Conservation (phyloP, 2,329 filamentous ascomycete genomes). For the Fusarium sp. region DNA sequence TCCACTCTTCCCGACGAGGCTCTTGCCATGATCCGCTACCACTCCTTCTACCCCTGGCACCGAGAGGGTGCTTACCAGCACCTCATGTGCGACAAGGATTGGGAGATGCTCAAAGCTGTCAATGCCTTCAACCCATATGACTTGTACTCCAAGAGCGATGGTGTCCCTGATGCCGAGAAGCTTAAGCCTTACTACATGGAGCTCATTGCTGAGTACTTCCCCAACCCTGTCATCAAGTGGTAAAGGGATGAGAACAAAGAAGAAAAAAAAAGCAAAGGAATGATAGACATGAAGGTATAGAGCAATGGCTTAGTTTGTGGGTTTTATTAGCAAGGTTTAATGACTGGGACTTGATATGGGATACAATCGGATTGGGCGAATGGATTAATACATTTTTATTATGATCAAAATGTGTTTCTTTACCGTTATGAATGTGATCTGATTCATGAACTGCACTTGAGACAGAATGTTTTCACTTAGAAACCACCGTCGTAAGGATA, state of each 20-base stretch:
- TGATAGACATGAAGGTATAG: slow-evolving; percentile 1
- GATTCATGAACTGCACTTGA: too few relatives aligned
- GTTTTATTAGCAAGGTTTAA: slow-evolving; percentile 2
- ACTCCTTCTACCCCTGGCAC: slow-evolving; percentile 95
- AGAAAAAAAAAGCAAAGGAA: neutral
- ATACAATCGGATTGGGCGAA: slow-evolving; percentile 23
- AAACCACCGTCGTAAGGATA: too few relatives aligned
- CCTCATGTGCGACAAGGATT: slow-evolving; percentile 86
- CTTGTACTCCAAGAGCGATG: slow-evolving; percentile 91
- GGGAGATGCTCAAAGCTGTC: slow-evolving; percentile 82
- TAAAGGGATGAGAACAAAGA: slow-evolving; percentile 29
- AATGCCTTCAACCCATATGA: slow-evolving; percentile 92
- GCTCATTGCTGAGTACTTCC: slow-evolving; percentile 58
- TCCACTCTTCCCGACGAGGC: slow-evolving; percentile 81
- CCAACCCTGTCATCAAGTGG: slow-evolving; percentile 54
- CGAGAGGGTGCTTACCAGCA: slow-evolving; percentile 80
- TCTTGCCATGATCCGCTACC: slow-evolving; percentile 92
- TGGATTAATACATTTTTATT: slow-evolving; percentile 24
- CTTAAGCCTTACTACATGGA: slow-evolving; percentile 69
- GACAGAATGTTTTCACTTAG: neutral
- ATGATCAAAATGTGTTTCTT: neutral
- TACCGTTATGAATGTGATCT: neutral
- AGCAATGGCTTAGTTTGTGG: slow-evolving; percentile 11
- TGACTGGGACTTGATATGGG: slow-evolving; percentile 12
- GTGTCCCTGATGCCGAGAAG: slow-evolving; percentile 77